Evolutionary conservation across 495 filamentous ascomycete species (phyloP).

Genomic region (Penicillium bialowiezense): DNA sequence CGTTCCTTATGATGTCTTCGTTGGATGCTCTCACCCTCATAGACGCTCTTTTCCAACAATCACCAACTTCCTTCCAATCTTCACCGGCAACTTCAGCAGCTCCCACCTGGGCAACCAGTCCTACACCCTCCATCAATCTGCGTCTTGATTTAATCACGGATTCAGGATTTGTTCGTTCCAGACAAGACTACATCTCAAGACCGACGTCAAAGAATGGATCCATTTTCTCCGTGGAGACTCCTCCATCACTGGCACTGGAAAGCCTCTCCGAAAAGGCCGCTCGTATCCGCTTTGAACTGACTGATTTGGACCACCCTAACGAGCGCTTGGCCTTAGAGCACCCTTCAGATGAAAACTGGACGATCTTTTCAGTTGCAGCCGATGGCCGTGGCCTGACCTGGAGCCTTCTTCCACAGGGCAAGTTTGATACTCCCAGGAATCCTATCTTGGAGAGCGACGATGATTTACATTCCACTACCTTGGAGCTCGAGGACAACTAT

Average conservation of each 20-base stretch:
- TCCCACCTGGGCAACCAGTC: conserved; percentile 12
- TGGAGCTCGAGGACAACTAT: conserved; percentile 76
- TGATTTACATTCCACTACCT: conserved; percentile 58
- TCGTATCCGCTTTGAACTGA: conserved; percentile 45
- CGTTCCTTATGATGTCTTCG: conserved; percentile 40
- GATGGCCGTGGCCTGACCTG: conserved; percentile 67
- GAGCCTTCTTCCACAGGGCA: conserved; percentile 54
- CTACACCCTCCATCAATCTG: conserved; percentile 2
- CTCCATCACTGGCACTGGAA: conserved; percentile 24
- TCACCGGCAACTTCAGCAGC: conserved; percentile 20
- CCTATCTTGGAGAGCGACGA: conserved; percentile 37
- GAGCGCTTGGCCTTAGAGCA: conserved; percentile 34
- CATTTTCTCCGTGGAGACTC: conserved; percentile 29
- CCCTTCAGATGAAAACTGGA: conserved; percentile 44
- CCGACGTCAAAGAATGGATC: conserved; percentile 20
- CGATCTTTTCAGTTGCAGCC: conserved; percentile 69
- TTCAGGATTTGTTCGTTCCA: conserved; percentile 30
- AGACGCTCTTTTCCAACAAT: conserved; percentile 41
- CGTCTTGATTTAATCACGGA: conserved; percentile 18
- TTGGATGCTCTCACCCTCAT: conserved; percentile 39
- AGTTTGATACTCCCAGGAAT: conserved; percentile 10
- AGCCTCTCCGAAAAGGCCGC: conserved; percentile 33
- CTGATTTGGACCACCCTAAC: conserved; percentile 35
- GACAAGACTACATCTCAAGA: conserved; percentile 12
- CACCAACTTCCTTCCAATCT: conserved; percentile 21